Percentiles rank a stretch among this genome's conserved stretches.
Conservation (phyloP, 352 stramenopile genomes). For the Globisporangium echinulatum region DNA sequence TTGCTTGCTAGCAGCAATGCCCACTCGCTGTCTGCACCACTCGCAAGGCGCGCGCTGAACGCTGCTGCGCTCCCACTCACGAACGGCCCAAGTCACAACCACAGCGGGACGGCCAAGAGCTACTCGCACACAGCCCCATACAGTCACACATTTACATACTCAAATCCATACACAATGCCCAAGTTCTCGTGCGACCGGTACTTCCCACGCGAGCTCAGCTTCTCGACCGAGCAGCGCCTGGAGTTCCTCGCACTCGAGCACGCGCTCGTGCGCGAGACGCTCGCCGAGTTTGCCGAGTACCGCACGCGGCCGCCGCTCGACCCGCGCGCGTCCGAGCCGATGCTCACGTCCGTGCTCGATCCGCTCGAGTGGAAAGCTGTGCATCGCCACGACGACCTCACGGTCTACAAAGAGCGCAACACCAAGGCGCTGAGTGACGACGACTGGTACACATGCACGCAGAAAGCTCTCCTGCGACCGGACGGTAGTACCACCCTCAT, state of each 20-base stretch:
- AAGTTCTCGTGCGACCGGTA: conserved; percentile 7
- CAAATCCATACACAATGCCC: too few relatives aligned
- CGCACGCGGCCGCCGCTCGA: conserved; percentile 21
- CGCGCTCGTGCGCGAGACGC: conserved; percentile 21
- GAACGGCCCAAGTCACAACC: too few relatives aligned
- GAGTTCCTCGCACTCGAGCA: conserved; percentile 22
- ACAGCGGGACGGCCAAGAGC: too few relatives aligned
- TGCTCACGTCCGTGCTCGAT: conserved; percentile 15
- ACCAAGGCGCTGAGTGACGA: conserved; percentile 3
- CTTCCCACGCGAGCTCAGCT: conserved; percentile 13
- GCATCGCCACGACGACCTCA: conserved; percentile 26
- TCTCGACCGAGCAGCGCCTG: conserved; percentile 19
- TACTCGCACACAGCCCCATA: too few relatives aligned
- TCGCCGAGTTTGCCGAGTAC: conserved; percentile 26
- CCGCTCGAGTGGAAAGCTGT: conserved; percentile 34
- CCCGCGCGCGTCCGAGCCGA: conserved; percentile 8
- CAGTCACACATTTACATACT: too few relatives aligned
- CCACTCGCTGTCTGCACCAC: too few relatives aligned
- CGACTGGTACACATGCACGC: neutral
- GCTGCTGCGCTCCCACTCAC: too few relatives aligned
- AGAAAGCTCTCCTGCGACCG: conserved; percentile 4
- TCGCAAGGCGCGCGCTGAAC: too few relatives aligned
- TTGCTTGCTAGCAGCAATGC: too few relatives aligned
- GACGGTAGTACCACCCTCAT: neutral
- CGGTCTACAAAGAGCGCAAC: conserved; percentile 28